phyloP scores from a whole-genome alignment of 441 rosid species.

The Bocquillonia castaneifolia region DNA sequence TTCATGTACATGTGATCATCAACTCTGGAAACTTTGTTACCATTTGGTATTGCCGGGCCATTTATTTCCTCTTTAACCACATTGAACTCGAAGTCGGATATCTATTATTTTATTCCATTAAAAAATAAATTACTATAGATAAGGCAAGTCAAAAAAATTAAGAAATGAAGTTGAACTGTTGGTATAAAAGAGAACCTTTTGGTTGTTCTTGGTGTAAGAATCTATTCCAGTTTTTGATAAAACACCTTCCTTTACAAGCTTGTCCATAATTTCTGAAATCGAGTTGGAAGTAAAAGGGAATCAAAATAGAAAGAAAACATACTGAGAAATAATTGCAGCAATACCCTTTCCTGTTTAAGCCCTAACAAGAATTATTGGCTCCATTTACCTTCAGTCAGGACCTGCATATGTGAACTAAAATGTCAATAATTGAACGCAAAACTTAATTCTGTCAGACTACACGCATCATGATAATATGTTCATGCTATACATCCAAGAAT shows the following conservation, averaged over 20 bases:
- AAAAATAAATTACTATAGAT: conserved; percentile 10
- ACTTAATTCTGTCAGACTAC: not conserved
- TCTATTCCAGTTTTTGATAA: conserved; percentile 58
- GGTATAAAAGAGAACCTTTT: conserved; percentile 39
- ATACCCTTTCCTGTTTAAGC: conserved; percentile 17
- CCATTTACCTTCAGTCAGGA: conserved; percentile 61
- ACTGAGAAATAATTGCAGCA: conserved; percentile 12
- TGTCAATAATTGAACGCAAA: not conserved
- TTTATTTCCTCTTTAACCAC: conserved; percentile 73
- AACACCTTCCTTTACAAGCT: conserved; percentile 66
- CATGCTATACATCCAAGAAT: not conserved
- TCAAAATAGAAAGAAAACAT: conserved; percentile 8
- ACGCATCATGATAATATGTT: not conserved
- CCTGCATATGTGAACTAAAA: conserved; percentile 46
- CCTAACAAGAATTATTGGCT: conserved; percentile 16
- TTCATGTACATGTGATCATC: conserved; percentile 69
- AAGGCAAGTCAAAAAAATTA: not conserved
- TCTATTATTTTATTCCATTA: conserved; percentile 31
- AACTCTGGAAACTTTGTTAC: conserved; percentile 38
- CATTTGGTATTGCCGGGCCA: conserved; percentile 32
- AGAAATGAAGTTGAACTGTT: conserved; percentile 12
- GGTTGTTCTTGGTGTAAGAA: conserved; percentile 48
- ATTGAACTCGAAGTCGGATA: conserved; percentile 46
- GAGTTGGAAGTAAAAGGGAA: conserved; percentile 20
- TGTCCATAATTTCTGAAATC: conserved; percentile 76